Conservation (phyloP, 768 basidiomycete species). For the Cystofilobasidium bisporidii region DNA sequence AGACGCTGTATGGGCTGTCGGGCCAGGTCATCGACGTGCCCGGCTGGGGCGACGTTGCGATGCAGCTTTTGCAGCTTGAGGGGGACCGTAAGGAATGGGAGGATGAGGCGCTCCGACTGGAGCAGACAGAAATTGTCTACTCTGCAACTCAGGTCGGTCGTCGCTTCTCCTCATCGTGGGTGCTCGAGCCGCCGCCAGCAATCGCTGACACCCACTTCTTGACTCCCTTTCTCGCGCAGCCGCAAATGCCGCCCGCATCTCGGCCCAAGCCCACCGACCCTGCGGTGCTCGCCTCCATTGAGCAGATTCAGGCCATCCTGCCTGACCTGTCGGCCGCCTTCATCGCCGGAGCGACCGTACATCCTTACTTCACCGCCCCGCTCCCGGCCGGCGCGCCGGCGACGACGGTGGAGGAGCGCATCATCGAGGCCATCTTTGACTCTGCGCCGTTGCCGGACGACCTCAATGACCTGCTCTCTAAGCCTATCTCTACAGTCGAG, state of each 20-base stretch:
- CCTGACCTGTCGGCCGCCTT: slow-evolving; percentile 5
- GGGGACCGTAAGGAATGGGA: slow-evolving; percentile 14
- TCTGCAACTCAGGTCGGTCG: neutral
- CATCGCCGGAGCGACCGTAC: neutral
- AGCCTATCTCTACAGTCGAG: neutral
- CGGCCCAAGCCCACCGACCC: slow-evolving; percentile 44
- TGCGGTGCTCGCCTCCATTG: neutral
- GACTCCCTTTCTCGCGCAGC: too few species aligned
- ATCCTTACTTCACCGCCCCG: neutral
- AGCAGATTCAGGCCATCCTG: slow-evolving; percentile 8
- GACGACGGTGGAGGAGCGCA: slow-evolving; percentile 3
- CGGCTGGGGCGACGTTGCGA: slow-evolving; percentile 11
- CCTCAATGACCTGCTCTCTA: neutral
- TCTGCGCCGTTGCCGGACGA: slow-evolving; percentile 45
- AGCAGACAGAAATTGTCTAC: neutral
- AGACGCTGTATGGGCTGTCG: slow-evolving; percentile 19
- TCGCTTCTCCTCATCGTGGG: neutral
- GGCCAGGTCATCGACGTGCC: neutral
- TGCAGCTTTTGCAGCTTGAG: slow-evolving; percentile 20
- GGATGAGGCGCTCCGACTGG: neutral
- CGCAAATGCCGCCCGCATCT: slow-evolving; percentile 66
- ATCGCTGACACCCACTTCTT: too few species aligned
- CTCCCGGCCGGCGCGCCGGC: neutral
- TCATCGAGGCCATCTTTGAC: slow-evolving; percentile 14
- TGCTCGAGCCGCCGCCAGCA: neutral